Evolutionary conservation across 2,329 filamentous ascomycete species (phyloP).

Genomic region (Cryphonectria parasitica): DNA sequence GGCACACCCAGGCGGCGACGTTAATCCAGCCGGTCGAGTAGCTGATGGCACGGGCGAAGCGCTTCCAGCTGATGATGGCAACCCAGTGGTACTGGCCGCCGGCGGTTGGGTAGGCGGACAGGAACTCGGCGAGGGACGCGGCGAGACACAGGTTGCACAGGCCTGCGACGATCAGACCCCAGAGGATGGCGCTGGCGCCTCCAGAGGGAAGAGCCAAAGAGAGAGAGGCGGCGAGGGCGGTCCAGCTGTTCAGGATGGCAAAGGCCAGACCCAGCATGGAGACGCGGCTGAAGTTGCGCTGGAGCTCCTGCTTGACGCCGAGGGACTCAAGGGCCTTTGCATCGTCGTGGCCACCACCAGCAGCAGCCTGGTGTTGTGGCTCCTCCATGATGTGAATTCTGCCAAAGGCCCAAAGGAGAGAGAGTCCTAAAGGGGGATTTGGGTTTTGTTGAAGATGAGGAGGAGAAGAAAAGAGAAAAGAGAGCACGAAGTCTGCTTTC

Average conservation of each 20-base stretch:
- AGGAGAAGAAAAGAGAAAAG: not conserved
- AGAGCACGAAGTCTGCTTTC: not conserved
- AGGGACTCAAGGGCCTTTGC: conserved; percentile 47
- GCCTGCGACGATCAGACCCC: conserved; percentile 68
- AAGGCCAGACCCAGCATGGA: conserved; percentile 54
- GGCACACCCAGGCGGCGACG: conserved; percentile 71
- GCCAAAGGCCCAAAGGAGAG: no score
- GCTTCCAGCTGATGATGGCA: conserved; percentile 63
- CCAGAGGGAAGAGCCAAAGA: conserved; percentile 66
- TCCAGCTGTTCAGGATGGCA: conserved; percentile 56
- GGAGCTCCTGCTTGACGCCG: conserved; percentile 53
- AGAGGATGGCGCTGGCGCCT: conserved; percentile 70
- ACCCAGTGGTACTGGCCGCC: conserved; percentile 75
- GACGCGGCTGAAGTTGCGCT: conserved; percentile 53
- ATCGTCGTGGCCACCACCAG: conserved; percentile 34
- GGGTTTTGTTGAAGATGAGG: not conserved
- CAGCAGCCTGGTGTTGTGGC: conserved; percentile 5
- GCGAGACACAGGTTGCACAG: conserved; percentile 73
- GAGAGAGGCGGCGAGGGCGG: conserved; percentile 52
- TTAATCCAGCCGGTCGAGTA: conserved; percentile 77
- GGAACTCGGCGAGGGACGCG: conserved; percentile 71
- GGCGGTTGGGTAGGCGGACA: conserved; percentile 65
- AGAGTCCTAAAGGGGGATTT: not conserved
- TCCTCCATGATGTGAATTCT: conserved; percentile 20
- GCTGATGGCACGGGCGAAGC: conserved; percentile 64